Evolutionary conservation across 1,139 yeast genomes (phyloP).

Genomic region (Suhomyces kunorum): DNA sequence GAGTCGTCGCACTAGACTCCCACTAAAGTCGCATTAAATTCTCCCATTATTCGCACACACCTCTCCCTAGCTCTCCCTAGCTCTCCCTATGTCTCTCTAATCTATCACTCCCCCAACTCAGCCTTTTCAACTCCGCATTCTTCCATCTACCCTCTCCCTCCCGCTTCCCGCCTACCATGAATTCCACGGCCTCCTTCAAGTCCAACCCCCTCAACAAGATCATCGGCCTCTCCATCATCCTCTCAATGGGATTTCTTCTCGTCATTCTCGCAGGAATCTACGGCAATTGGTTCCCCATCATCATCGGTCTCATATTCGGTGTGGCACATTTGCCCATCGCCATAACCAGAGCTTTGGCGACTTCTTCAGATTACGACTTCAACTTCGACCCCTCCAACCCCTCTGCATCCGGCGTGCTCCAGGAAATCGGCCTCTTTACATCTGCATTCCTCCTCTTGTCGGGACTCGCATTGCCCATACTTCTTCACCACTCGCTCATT

Average conservation of each 20-base stretch:
- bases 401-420: conserved; percentile 31
- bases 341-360: conserved; percentile 35
- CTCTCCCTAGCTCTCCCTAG: not conserved
- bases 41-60: not conserved
- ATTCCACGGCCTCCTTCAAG: conserved; percentile 29
- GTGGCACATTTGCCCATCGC: conserved; percentile 72
- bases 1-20: too few species aligned
- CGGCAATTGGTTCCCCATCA: conserved; percentile 77
- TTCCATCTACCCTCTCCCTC: not conserved
- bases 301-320: conserved; percentile 53
- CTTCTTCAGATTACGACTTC: conserved; percentile 45
- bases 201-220: conserved; percentile 69
- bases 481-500: conserved; percentile 63
- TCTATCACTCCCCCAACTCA: too few species aligned
- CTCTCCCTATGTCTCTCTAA: not conserved
- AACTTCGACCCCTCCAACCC: conserved; percentile 43
- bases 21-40: too few species aligned
- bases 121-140: too few species aligned
- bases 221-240: conserved; percentile 68
- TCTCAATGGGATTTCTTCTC: conserved; percentile 76
- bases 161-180: conserved; percentile 23
- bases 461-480: conserved; percentile 67
- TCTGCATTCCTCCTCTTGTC: conserved; percentile 68
- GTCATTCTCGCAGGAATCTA: conserved; percentile 76
- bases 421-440: conserved; percentile 66